Evolutionary conservation across 2,329 filamentous ascomycete species (phyloP).

Genomic region (Aspergillus ustus): DNA sequence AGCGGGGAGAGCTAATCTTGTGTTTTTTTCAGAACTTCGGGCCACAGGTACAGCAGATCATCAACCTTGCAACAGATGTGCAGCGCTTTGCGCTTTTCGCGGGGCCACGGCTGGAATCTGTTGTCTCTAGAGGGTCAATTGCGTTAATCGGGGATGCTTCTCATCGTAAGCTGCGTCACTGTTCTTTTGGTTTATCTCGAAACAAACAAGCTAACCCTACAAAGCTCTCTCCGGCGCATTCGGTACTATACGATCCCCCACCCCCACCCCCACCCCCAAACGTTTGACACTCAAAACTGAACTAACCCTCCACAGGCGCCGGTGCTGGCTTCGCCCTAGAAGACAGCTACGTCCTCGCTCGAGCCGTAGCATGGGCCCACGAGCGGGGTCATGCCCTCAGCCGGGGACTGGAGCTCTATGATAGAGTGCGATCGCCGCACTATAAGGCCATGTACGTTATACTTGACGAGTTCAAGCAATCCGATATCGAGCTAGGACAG

Average conservation of each 20-base stretch:
- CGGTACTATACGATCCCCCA: constrained; percentile 1
- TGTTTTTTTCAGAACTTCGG: constrained; percentile 14
- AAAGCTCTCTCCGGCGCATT: constrained; percentile 21
- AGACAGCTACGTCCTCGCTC: constrained; percentile 20
- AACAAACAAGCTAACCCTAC: not conserved
- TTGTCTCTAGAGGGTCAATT: constrained; percentile 11
- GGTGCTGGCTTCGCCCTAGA: constrained; percentile 22
- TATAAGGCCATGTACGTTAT: constrained; percentile 21
- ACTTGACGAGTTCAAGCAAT: constrained; percentile 9
- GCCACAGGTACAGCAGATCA: constrained; percentile 1
- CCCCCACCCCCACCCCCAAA: no score
- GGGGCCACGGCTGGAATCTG: constrained; percentile 11
- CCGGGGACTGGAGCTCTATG: constrained; percentile 13
- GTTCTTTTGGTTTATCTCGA: no score
- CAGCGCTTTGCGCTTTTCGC: constrained; percentile 22
- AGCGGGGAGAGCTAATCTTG: not conserved
- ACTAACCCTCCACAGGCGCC: not conserved
- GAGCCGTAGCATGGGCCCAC: constrained; percentile 15
- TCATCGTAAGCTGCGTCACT: constrained; percentile 11
- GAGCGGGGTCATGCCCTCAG: not conserved
- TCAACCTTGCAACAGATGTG: constrained; percentile 14
- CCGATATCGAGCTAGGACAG: not conserved
- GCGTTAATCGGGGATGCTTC: constrained; percentile 23
- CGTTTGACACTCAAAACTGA: not conserved
- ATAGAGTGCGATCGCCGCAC: constrained; percentile 16